A percentile compares a stretch with the other conserved stretches of the same genome.
These are phyloP conservation scores for Ambrosiella beaveri DNA, from an alignment of 2,329 filamentous ascomycete genomes.

Conservation along the genomic window DNA sequence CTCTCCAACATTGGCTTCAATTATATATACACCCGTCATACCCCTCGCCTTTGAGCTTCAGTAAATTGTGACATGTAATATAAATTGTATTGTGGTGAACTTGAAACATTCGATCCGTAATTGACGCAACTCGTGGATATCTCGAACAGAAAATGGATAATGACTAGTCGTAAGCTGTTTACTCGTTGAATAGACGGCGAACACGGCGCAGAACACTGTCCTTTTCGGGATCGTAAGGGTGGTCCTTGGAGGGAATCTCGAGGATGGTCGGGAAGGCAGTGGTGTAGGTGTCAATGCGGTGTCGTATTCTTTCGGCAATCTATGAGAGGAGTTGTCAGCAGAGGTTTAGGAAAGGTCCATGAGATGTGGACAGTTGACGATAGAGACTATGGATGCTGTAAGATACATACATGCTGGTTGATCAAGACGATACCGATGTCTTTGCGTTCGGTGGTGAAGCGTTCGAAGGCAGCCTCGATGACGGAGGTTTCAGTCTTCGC, in stretches of 20 bases:
- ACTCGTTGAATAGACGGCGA: conserved; percentile 49
- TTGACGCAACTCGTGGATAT: background rate
- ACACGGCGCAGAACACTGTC: conserved; percentile 91
- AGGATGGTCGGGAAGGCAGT: conserved; percentile 91
- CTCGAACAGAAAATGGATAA: conserved; percentile 3
- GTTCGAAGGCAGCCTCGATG: conserved; percentile 81
- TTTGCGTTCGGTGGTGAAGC: conserved; percentile 76
- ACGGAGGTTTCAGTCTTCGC: conserved; percentile 73
- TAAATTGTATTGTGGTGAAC: no score
- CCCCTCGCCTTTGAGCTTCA: no score
- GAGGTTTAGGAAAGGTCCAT: background rate
- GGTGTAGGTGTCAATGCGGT: conserved; percentile 78
- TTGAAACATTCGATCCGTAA: no score
- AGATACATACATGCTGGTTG: conserved; percentile 69
- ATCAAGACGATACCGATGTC: conserved; percentile 94
- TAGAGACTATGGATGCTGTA: background rate
- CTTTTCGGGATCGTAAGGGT: conserved; percentile 97
- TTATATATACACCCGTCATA: no score
- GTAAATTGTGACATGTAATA: no score
- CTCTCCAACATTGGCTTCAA: no score
- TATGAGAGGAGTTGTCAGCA: conserved; percentile 21
- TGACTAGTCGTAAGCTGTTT: conserved; percentile 17
- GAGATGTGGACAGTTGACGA: background rate
- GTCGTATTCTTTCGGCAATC: conserved; percentile 87
- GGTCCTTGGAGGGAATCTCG: conserved; percentile 96